These are phyloP conservation scores for Mycena maculata DNA, from an alignment of 768 basidiomycete genomes.

Conservation along the genomic window DNA sequence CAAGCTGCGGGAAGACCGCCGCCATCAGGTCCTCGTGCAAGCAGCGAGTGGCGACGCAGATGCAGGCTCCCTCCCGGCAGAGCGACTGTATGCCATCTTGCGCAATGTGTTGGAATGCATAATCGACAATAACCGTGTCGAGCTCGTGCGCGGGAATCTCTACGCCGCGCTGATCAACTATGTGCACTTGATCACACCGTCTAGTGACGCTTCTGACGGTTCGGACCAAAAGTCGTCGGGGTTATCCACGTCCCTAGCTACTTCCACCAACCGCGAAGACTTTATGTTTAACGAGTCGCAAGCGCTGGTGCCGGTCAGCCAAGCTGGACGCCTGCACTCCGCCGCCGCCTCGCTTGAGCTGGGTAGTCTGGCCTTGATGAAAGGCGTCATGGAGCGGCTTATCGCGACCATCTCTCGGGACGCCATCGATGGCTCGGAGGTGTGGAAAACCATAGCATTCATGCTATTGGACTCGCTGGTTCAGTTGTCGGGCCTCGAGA, in stretches of 20 bases:
- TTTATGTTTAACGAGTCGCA: constrained; percentile 52
- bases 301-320: constrained; percentile 44
- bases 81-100: constrained; percentile 81
- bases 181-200: constrained; percentile 74
- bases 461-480: constrained; percentile 87
- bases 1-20: constrained; percentile 87
- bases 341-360: constrained; percentile 60
- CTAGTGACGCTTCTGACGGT: constrained; percentile 38
- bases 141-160: constrained; percentile 93
- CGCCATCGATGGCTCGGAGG: constrained; percentile 93
- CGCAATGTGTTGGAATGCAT: constrained; percentile 81
- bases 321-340: constrained; percentile 33
- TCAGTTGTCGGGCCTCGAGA: constrained; percentile 76
- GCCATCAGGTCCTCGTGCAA: constrained; percentile 74
- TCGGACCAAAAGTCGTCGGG: constrained; percentile 28
- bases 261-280: constrained; percentile 58
- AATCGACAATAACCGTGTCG: constrained; percentile 79
- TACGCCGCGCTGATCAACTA: constrained; percentile 93
- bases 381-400: constrained; percentile 76
- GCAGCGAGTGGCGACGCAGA: constrained; percentile 72
- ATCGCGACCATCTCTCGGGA: constrained; percentile 84
- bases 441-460: constrained; percentile 97
- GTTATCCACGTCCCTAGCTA: constrained; percentile 45
- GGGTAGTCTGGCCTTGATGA: constrained; percentile 75
- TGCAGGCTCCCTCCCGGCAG: constrained; percentile 79